Evolutionary conservation across 306 rosid genomes (phyloP), one percentile per base, ranked within the genome.

Genomic region (Dryas octopetala): DNA sequence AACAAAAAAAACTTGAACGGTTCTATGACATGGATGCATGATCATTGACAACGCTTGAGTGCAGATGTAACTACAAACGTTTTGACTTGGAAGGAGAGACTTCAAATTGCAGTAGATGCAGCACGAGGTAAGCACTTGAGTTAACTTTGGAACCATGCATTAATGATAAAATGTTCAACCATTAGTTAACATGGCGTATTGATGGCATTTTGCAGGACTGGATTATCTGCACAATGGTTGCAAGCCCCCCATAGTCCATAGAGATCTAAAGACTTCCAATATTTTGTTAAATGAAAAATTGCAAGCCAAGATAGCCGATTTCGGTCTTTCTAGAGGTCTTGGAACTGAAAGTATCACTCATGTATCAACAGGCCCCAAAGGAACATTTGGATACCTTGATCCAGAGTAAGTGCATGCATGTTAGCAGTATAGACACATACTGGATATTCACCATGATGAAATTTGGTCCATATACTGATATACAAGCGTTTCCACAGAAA

Each of bases 261-360:
- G 81, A 40, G 76, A 75, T 32, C 14, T 83, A 47, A 79, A 79
- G 48, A 46, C 81, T 11, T 15, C 86, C 16, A 83, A 79, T 60
- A 83, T 83, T 60, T 79, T 83, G 40, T 12, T 83, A 51, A 54
- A 76, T 52, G 76, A 76, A 6, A 67, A 72, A 32, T 71, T 76
- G 84, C 83, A 78, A 55, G 85, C 85, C 3, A 77, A 77, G 57
- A 74, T 80, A 62, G 68, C 83, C 15, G 85, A 80, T 52, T 80
- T 74, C 40, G 81, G 81, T 5, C 65, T 81, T 14, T 84, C 81
- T 45, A 66, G 66, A 76, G 59, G 58, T 16, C 74, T 77, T 28
- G 6, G 59, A 8, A 52, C 47, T 47, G 85, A 80, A 13, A 43
- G 5, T 41, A 77, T 66, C 28, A 55, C 80, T 74, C 83, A 84